phyloP scores from a whole-genome alignment of 208 protist species.

The Acanthamoeba lenticulata region DNA sequence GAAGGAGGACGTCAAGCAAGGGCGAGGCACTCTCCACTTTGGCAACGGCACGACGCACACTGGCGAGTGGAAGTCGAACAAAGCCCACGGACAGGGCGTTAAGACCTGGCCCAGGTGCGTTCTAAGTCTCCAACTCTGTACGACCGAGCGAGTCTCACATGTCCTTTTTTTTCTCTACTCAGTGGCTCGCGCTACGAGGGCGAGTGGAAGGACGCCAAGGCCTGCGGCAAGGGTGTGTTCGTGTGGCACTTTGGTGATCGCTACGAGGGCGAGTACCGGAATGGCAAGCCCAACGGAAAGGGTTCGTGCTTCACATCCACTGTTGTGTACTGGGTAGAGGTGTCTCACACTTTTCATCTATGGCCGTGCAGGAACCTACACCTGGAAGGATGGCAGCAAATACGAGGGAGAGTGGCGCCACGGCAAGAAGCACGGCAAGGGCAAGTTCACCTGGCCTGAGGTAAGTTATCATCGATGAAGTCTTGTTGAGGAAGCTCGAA shows the following conservation, averaged over 20 bases:
- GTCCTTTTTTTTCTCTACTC: neutral
- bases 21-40: neutral
- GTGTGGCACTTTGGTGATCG: neutral
- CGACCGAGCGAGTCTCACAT: neutral
- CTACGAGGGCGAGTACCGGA: neutral
- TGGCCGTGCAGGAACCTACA: neutral
- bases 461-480: neutral
- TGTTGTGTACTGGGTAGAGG: neutral
- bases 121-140: neutral
- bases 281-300: slow-evolving; percentile 16
- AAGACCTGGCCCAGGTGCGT: no score
- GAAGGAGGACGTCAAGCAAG: slow-evolving; percentile 17
- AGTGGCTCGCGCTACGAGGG: neutral
- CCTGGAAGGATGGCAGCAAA: neutral
- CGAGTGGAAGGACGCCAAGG: slow-evolving; percentile 7
- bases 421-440: neutral
- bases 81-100: neutral
- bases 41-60: neutral
- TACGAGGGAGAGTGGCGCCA: slow-evolving; percentile 19
- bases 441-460: slow-evolving; percentile 50
- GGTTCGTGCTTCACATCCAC: neutral
- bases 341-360: neutral
- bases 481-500: neutral
- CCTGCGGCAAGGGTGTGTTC: slow-evolving; percentile 2
- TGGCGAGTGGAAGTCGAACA: neutral